Evolutionary conservation across 805 yeast species (phyloP).

Genomic region (Ogataea polymorpha): DNA sequence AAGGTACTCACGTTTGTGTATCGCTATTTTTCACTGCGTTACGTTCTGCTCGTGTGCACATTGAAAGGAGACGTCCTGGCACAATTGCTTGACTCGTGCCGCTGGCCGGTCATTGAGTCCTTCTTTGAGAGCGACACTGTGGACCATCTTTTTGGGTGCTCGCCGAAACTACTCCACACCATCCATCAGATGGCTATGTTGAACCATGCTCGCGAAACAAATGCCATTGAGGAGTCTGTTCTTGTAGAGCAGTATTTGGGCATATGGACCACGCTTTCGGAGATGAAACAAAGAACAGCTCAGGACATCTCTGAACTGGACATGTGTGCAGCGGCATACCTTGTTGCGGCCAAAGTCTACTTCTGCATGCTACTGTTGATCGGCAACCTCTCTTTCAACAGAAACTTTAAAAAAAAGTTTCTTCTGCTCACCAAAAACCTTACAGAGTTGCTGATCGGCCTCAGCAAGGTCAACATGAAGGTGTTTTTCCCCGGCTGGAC

Average conservation of each 20-base stretch:
- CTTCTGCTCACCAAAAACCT: constrained; percentile 10
- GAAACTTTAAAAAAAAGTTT: constrained; percentile 9
- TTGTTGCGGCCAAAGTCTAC: constrained; percentile 19
- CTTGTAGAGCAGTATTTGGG: constrained; percentile 4
- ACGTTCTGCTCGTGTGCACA: constrained; percentile 27
- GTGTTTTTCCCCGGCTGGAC: constrained; percentile 34
- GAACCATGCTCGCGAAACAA: constrained; percentile 13
- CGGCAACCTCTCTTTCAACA: constrained; percentile 9
- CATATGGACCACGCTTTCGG: constrained; percentile 14
- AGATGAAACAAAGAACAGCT: constrained; percentile 9
- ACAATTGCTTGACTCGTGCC: constrained; percentile 16
- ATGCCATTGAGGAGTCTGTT: constrained; percentile 1
- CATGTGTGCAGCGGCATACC: constrained; percentile 24
- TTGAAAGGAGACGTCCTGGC: constrained; percentile 19
- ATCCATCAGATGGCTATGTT: constrained; percentile 25
- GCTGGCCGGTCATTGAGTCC: constrained; percentile 26
- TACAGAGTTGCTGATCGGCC: constrained; percentile 7
- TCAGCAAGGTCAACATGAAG: constrained; percentile 12
- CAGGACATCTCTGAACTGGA: constrained; percentile 12
- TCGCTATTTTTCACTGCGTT: constrained; percentile 32
- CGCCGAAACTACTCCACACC: constrained; percentile 27
- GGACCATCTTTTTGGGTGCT: constrained; percentile 36
- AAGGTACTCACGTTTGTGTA: constrained; percentile 30
- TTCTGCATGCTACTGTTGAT: constrained; percentile 16
- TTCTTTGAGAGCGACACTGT: constrained; percentile 25